Evolutionary conservation across 495 filamentous ascomycete genomes (phyloP).

Genomic region (Penicillium antarcticum): DNA sequence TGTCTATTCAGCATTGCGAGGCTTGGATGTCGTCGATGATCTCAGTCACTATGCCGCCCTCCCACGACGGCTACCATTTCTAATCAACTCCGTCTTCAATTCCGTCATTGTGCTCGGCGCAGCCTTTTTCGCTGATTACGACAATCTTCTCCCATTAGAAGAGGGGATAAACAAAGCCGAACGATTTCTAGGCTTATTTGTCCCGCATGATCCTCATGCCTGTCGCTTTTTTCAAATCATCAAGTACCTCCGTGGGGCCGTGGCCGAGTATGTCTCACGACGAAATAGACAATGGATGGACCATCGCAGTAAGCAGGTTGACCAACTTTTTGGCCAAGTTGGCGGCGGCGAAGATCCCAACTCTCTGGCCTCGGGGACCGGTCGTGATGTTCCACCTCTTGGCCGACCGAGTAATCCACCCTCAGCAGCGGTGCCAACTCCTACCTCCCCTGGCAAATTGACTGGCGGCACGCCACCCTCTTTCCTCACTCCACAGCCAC

Average conservation of each 20-base stretch:
- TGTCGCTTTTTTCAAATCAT: conserved; percentile 62
- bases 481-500: conserved; percentile 12
- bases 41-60: conserved; percentile 58
- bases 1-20: conserved; percentile 65
- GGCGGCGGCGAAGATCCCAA: conserved; percentile 14
- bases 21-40: conserved; percentile 57
- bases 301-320: conserved; percentile 35
- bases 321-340: conserved; percentile 40
- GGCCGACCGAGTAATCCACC: conserved; percentile 9
- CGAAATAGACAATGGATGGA: conserved; percentile 37
- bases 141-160: conserved; percentile 52
- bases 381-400: conserved; percentile 11
- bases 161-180: conserved; percentile 57
- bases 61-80: conserved; percentile 64
- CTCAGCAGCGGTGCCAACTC: conserved; percentile 19
- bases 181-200: conserved; percentile 58
- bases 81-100: conserved; percentile 73
- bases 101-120: conserved; percentile 65
- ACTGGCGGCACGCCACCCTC: conserved; percentile 7
- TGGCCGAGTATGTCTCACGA: conserved; percentile 41
- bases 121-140: conserved; percentile 66
- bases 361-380: conserved; percentile 11
- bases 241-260: conserved; percentile 56
- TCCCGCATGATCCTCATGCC: conserved; percentile 61
- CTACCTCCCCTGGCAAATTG: conserved; percentile 26